Conservation (phyloP, 257 asterid species). For the Solanum sitiens region DNA sequence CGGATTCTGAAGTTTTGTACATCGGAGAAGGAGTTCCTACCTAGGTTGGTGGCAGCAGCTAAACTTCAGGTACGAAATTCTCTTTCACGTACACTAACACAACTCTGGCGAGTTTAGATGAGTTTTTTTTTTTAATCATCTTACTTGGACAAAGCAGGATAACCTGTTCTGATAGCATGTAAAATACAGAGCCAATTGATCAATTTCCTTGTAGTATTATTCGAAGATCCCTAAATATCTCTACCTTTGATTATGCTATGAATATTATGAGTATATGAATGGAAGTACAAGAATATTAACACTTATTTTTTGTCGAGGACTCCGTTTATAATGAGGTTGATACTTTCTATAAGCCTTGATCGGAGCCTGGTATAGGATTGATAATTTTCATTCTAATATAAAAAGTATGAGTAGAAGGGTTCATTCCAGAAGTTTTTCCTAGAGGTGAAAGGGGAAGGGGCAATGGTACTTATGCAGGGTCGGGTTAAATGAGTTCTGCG, state of each 20-base stretch:
- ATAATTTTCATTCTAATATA: too few relatives aligned
- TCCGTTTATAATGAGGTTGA: background rate
- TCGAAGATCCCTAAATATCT: background rate
- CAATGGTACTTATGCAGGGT: too few relatives aligned
- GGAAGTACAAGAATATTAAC: background rate
- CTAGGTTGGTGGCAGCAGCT: background rate
- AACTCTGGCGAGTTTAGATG: background rate
- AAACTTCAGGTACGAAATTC: background rate
- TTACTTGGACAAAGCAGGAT: background rate
- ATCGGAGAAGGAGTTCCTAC: background rate
- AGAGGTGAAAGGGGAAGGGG: too few relatives aligned
- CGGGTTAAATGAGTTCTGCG: background rate
- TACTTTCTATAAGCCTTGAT: background rate
- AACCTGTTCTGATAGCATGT: background rate
- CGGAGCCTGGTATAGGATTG: background rate
- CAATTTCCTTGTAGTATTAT: background rate
- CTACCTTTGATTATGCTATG: background rate
- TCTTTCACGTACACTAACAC: background rate
- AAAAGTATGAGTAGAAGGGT: too few relatives aligned
- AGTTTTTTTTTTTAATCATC: background rate
- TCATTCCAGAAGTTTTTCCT: too few relatives aligned
- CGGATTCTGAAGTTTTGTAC: background rate
- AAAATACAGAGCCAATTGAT: background rate
- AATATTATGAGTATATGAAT: background rate
- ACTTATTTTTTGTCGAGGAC: background rate